Base-by-base conservation (phyloP, 2,329 filamentous ascomycete species). In the Aureobasidium uvarum region DNA sequence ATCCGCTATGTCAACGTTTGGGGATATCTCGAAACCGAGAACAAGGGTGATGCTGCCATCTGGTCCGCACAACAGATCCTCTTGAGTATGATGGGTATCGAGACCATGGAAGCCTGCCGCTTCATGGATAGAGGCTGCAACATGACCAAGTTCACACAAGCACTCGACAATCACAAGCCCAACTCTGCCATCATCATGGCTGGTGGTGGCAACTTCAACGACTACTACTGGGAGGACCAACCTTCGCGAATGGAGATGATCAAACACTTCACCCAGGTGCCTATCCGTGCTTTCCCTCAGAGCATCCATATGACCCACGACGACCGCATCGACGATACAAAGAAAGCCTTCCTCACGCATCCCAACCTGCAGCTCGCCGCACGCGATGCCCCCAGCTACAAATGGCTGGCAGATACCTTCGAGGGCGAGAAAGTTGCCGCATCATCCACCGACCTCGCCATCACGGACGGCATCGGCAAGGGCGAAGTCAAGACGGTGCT, bases 201-300 rank as follows among this genome's bases (percentile, higher is more conserved):
- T 20, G 62, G 62, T 16, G 62, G 62, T 28, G 62, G 62, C 62
- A 64, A 64, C 50, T 64, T 64, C 62, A 64, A 64, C 62, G 62
- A 64, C 62, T 64, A 64, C 28, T 64, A 64, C n/a, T 64, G 62
- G 62, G 62, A 64, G 41, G 62, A 64, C 7, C 62, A 64, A 48
- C 62, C 62, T 1, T 64, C 62, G 7, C 45, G 62, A 48, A 54
- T 64, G 6, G 38, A 23, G 14, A 64, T 64, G 62, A 55, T 64
- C 62, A 45, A 64, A 25, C 48, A 54, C 50, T 64, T 64, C 50
- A 54, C 62, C 14, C 43, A 64, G 7, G 36, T 45, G 1, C 62
- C 62, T 8, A 55, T 64, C 18, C 62, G 62, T 8, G 62, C 62
- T 16, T 64, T 64, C 50, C 62, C 62, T n/a, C 62, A 64, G n/a